Conservation (phyloP, 163 green algal genomes). For the Scenedesmus sp. region DNA sequence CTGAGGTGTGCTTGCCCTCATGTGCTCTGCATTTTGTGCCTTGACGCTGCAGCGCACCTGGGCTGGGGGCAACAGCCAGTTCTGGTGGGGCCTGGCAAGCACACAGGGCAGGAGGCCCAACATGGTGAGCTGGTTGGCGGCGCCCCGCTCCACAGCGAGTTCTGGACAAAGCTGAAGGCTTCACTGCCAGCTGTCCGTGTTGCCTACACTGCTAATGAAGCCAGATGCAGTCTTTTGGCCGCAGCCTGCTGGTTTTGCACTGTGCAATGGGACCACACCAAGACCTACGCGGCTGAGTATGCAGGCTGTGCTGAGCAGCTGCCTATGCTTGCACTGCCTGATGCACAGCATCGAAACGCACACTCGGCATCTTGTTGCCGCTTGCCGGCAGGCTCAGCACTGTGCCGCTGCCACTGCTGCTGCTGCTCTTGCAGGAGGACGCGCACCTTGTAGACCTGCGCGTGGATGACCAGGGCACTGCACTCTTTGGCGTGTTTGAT, state of each 20-base stretch:
- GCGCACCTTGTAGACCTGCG: constrained; percentile 54
- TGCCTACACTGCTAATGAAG: no score
- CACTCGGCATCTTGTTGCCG: no score
- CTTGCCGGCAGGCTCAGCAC: no score
- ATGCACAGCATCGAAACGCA: no score
- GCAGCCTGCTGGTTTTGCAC: no score
- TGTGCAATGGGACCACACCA: no score
- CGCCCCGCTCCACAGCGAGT: no score
- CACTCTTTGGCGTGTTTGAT: constrained; percentile 64
- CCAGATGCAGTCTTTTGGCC: no score
- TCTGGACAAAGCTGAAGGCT: no score
- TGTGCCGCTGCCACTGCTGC: constrained; percentile 27
- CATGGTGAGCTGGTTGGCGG: constrained; percentile 41
- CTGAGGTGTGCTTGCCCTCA: background rate
- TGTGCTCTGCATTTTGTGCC: background rate
- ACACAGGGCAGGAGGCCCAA: constrained; percentile 27
- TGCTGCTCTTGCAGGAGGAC: constrained; percentile 56
- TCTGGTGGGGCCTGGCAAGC: constrained; percentile 42
- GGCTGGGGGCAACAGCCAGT: constrained; percentile 22
- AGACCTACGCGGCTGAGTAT: no score
- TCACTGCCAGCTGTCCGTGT: background rate
- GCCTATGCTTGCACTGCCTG: no score
- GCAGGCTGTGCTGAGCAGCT: no score
- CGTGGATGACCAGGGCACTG: constrained; percentile 48
- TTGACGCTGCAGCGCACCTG: constrained; percentile 16